Evolutionary conservation across 306 rosid species (phyloP).

Genomic region (Quillaja saponaria): DNA sequence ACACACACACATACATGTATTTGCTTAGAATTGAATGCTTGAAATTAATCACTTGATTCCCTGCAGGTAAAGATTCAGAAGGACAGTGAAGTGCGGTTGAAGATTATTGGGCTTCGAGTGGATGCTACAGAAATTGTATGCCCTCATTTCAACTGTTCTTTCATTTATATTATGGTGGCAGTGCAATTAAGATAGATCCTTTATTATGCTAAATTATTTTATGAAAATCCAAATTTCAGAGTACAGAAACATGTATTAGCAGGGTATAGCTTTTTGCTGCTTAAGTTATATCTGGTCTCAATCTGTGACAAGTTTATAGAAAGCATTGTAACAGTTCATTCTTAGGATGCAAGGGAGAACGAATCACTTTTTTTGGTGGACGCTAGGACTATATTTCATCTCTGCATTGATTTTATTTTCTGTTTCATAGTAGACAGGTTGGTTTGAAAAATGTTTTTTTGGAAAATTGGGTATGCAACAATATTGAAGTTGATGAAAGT

Average conservation of each 20-base stretch:
- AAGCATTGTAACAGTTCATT: no score
- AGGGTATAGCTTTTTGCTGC: slow-evolving; percentile 2
- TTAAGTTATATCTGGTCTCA: not conserved
- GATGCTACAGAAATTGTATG: slow-evolving; percentile 97
- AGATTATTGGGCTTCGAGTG: slow-evolving; percentile 94
- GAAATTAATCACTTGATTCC: slow-evolving; percentile 28
- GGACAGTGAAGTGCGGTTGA: slow-evolving; percentile 93
- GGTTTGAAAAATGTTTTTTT: no score
- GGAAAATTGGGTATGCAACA: no score
- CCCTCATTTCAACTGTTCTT: slow-evolving; percentile 9
- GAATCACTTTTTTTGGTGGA: no score
- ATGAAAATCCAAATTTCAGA: slow-evolving; percentile 15
- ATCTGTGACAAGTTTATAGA: no score
- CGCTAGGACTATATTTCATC: no score
- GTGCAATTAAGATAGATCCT: slow-evolving; percentile 17
- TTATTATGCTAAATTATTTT: slow-evolving; percentile 19
- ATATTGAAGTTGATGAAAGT: no score
- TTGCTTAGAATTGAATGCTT: slow-evolving; percentile 6
- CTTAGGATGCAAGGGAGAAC: no score
- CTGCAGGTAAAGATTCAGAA: slow-evolving; percentile 93
- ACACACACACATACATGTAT: not conserved
- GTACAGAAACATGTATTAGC: not conserved
- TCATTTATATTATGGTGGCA: slow-evolving; percentile 18
- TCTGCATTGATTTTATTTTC: no score
- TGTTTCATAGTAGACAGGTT: no score